A percentile compares a stretch with the other conserved stretches of the same genome.
Conservation (phyloP, 306 rosid genomes). For the Aeschynomene evenia region DNA sequence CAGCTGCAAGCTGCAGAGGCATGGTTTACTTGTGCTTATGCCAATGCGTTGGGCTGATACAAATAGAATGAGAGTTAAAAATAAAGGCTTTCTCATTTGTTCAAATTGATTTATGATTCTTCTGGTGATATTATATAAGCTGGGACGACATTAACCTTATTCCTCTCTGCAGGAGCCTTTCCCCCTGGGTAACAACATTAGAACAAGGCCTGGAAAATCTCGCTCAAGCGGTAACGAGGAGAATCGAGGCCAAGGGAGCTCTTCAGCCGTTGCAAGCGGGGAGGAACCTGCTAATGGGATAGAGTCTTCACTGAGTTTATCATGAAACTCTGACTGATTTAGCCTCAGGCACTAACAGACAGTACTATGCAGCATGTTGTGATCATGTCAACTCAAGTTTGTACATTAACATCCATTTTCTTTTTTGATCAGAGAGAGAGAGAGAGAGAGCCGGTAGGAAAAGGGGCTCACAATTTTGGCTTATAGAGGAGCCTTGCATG, state of each 20-base stretch:
- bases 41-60: background rate
- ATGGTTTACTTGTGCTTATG: conserved; percentile 7
- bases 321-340: conserved; percentile 41
- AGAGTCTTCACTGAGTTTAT: conserved; percentile 42
- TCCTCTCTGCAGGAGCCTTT: conserved; percentile 69
- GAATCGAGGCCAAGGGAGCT: conserved; percentile 47
- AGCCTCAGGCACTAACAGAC: conserved; percentile 55
- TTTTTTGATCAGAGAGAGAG: background rate
- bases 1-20: background rate
- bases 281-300: conserved; percentile 56
- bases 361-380: conserved; percentile 30
- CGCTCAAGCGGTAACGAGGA: conserved; percentile 50
- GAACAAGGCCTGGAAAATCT: conserved; percentile 65
- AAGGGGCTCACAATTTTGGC: conserved; percentile 54
- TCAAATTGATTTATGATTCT: conserved; percentile 4
- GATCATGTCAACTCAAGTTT: conserved; percentile 44
- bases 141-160: background rate
- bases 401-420: conserved; percentile 40
- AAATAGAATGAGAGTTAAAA: conserved; percentile 3
- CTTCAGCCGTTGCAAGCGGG: conserved; percentile 47
- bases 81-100: background rate
- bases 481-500: conserved; percentile 54
- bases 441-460: conserved; percentile 38
- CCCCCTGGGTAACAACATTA: conserved; percentile 69
- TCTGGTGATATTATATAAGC: conserved; percentile 12